Base-by-base conservation (phyloP, 2,329 filamentous ascomycete species). In the Botrytis aclada region DNA sequence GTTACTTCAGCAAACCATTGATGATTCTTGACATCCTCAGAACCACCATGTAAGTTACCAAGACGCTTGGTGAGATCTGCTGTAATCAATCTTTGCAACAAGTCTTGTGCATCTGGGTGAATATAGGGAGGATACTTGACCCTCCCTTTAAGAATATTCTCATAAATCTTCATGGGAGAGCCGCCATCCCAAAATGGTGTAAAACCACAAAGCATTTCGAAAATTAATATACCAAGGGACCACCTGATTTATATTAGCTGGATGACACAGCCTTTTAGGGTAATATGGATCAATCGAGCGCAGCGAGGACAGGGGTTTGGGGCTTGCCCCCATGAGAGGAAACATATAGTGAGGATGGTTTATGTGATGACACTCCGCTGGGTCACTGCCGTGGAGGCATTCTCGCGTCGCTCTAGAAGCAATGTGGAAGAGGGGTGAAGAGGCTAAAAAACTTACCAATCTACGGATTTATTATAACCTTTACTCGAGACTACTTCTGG, bases 401-500 rank as follows among this genome's bases (percentile, higher is more conserved):
- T 67, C 14, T 67, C 32, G 64, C 64, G 54, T 54, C 64, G 16
- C 45, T 54, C 45, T 14, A 63, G 58, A 39, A 29, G 32, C 29
- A 39, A 43, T 41, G 72, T 29, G 45, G 22, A n/a, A 6, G 29
- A 37, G 22, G 51, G 72, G 74, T 72, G 63, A 84, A 93, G 85
- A 85, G 85, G 22, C 18, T 4, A 3, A 22, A 22, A 45, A 45
- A 43, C 70, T 47, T 45, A 72, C 96, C 96, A 99, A 82, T 99
- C 96, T 29, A 99, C 96, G 58, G 95, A 98, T 83, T 98, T 99
- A 86, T 99, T 99, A 86, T 99, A 99, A 70, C 96, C 96, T 84
- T 98, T 98, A 82, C 95, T 98, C 74, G 94, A 95, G n/a, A 99
- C 96, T 22, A 99, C 96, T 84, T 99, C 96, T 0, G 96, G 96